Evolutionary conservation across 129 eudicot genomes (phyloP).

Genomic region (Gnaphalium uliginosum): DNA sequence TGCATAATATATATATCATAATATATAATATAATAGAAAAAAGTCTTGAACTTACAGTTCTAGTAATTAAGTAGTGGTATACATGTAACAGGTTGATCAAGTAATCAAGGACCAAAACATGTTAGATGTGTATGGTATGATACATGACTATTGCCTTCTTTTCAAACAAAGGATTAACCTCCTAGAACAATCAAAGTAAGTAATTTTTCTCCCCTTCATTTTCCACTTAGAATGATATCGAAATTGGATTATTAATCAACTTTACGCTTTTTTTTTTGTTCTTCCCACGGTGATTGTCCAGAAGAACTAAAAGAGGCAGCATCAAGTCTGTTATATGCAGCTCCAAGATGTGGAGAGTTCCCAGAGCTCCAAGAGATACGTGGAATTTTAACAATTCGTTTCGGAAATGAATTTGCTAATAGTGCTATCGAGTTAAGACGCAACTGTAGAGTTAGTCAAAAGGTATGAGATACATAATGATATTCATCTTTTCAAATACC

Average conservation of each 20-base stretch:
- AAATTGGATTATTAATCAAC: no score
- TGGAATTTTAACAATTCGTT: conserved; percentile 45
- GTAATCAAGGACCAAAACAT: conserved; percentile 87
- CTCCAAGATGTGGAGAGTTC: conserved; percentile 86
- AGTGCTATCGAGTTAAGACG: conserved; percentile 54
- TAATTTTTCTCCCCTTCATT: neutral
- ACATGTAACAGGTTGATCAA: conserved; percentile 59
- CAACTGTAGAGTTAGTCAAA: conserved; percentile 61
- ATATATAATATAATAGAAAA: no score
- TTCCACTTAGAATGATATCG: neutral
- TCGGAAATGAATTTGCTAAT: conserved; percentile 65
- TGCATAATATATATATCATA: neutral
- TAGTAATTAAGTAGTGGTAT: neutral
- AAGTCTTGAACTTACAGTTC: neutral
- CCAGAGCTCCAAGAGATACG: conserved; percentile 91
- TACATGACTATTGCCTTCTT: conserved; percentile 55
- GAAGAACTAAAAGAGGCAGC: conserved; percentile 74
- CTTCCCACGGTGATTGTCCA: conserved; percentile 48
- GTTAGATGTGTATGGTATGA: conserved; percentile 66
- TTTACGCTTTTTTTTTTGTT: neutral
- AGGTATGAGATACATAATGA: conserved; percentile 31
- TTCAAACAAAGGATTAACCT: conserved; percentile 63
- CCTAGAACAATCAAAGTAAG: conserved; percentile 61
- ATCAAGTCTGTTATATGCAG: conserved; percentile 59
- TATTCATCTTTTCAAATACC: conserved; percentile 4